Base-by-base conservation (phyloP, 2,329 filamentous ascomycete species). In the Cercospora sesami region DNA sequence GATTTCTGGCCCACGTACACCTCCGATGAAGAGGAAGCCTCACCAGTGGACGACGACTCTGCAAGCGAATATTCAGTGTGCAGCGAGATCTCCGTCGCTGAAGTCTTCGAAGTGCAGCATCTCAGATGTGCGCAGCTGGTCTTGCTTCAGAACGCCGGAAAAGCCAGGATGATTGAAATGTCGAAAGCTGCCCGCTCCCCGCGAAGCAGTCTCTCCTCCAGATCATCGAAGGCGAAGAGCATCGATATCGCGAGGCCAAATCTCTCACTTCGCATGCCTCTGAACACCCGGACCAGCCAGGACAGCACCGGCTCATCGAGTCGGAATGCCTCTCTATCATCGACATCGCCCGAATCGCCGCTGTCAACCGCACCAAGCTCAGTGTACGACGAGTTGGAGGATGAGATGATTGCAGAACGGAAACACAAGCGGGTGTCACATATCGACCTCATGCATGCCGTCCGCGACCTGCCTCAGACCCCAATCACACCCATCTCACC, bases 21-120 rank as follows among this genome's bases (percentile, higher is more conserved):
- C 14, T 77, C 75, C 6, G 76, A 77, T 16, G 76, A 78, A 69
- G 76, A 78, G 67, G 67, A 66, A 36, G 71, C 71, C n/a, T 77
- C 75, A 5, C 74, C 75, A 0, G 58, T 73, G 39, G 72, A 72
- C 31, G 63, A 66, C 31, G 69, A 72, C 42, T 72, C 74, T 26
- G 67, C 69, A 61, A 75, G 71, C 59, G 64, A 73, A 5, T 66
- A 65, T 18, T 76, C 74, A 16, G 63, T 67, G 3, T 51, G 65
- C 53, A 68, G 68, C 36, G 59, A 68, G 10, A 66, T 65, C 53
- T 71, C 73, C 28, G 62, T 68, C 18, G 68, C 68, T 3, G 75
- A 77, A 45, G 64, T 71, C 8, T 59, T 75, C n/a, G 72, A 69
- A 45, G 64, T 73, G 61, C 73, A 74, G 60, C 73, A 69, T 67